A percentile compares a stretch with the other conserved stretches of the same genome.
Conservation (phyloP, 495 filamentous ascomycete species). For the Podospora pseudoanserina region DNA sequence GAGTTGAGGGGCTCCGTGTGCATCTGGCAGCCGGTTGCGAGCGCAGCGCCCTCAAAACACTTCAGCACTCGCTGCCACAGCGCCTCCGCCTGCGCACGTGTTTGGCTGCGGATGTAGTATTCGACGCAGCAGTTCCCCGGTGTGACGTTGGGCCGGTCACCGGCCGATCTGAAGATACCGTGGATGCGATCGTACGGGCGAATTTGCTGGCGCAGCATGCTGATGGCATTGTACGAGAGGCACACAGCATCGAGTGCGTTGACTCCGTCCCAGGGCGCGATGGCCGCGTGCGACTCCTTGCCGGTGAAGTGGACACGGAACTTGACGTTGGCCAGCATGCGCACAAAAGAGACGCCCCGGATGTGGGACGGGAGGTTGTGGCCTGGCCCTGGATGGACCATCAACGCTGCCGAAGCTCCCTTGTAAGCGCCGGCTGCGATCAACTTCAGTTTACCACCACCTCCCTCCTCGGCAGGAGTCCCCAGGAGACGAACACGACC, state of each 20-base stretch:
- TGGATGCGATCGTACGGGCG: conserved; percentile 34
- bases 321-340: conserved; percentile 54
- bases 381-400: conserved; percentile 51
- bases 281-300: conserved; percentile 53
- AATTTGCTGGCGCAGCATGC: conserved; percentile 61
- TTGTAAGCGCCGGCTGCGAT: conserved; percentile 50
- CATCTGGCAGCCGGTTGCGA: conserved; percentile 53
- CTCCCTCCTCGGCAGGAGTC: conserved; percentile 66
- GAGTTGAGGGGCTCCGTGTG: conserved; percentile 46
- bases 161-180: conserved; percentile 27
- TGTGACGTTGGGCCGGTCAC: conserved; percentile 45
- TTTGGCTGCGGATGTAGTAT: conserved; percentile 54
- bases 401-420: conserved; percentile 47
- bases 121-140: conserved; percentile 51
- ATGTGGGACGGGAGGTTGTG: conserved; percentile 27
- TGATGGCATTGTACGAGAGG: conserved; percentile 58
- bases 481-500: conserved; percentile 61
- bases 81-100: conserved; percentile 38
- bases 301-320: conserved; percentile 44
- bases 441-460: conserved; percentile 49
- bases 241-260: conserved; percentile 64
- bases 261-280: conserved; percentile 61
- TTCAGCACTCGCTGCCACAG: conserved; percentile 50
- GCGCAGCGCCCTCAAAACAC: conserved; percentile 55
- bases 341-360: conserved; percentile 37